These are phyloP conservation scores for Entomortierella chlamydospora DNA, from an alignment of 192 early-diverging fungal genomes.

Conservation along the genomic window DNA sequence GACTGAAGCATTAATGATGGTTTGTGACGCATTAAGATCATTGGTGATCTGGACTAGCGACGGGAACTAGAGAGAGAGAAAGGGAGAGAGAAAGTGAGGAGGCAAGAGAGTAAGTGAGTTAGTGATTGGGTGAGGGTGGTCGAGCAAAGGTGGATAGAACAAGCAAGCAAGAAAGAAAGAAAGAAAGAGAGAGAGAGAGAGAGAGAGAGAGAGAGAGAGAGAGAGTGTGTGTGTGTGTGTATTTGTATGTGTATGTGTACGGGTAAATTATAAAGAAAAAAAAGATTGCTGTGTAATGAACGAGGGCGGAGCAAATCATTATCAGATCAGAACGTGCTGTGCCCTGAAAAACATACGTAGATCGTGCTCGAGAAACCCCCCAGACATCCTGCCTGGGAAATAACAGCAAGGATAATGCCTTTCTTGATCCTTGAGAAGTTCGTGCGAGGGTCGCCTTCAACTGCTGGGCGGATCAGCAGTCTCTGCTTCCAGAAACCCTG, in stretches of 20 bases:
- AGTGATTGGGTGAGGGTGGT: too few relatives aligned
- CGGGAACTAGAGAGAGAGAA: slow-evolving; percentile 32
- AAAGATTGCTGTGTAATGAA: not conserved
- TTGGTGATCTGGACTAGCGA: slow-evolving; percentile 50
- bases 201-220: not conserved
- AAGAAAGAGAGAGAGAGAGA: too few relatives aligned
- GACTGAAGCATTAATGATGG: slow-evolving; percentile 54
- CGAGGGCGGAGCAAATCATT: not conserved
- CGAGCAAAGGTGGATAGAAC: too few relatives aligned
- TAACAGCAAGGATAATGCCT: slow-evolving; percentile 29
- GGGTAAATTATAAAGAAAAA: too few relatives aligned
- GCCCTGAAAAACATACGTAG: slow-evolving; percentile 15
- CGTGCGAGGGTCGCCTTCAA: slow-evolving; percentile 35
- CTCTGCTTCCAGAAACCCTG: slow-evolving; percentile 37
- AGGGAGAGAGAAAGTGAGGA: not conserved
- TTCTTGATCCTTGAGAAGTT: slow-evolving; percentile 27
- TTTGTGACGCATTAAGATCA: slow-evolving; percentile 52
- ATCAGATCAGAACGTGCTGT: slow-evolving; percentile 8
- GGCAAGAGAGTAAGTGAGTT: too few relatives aligned
- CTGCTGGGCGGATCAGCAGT: slow-evolving; percentile 15
- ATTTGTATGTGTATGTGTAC: too few relatives aligned
- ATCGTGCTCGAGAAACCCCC: slow-evolving; percentile 50
- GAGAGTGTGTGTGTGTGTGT: not conserved
- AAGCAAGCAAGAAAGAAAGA: too few relatives aligned
- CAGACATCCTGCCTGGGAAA: slow-evolving; percentile 44